Evolutionary conservation across 2,329 filamentous ascomycete species (phyloP).

Genomic region (Fusarium armeniacum): DNA sequence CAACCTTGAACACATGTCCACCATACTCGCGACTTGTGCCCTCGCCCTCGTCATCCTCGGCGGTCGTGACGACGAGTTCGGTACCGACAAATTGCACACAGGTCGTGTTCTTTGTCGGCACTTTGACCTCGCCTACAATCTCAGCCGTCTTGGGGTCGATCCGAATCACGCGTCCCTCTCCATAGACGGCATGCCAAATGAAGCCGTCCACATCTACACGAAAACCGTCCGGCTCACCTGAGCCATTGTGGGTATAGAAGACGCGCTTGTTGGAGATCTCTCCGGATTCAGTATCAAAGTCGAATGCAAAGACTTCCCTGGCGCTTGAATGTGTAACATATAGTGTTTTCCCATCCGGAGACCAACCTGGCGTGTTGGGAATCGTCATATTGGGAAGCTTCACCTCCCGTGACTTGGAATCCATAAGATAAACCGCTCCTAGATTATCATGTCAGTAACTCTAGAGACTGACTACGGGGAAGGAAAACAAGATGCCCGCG

Average conservation of each 20-base stretch:
- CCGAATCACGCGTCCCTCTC: conserved; percentile 80
- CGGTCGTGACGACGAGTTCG: conserved; percentile 83
- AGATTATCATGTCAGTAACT: conserved; percentile 34
- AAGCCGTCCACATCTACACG: conserved; percentile 86
- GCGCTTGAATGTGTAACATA: conserved; percentile 87
- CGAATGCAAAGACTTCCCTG: conserved; percentile 78
- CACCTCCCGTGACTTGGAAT: conserved; percentile 69
- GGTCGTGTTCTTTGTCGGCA: conserved; percentile 85
- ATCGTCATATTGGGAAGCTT: conserved; percentile 78
- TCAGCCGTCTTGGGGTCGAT: conserved; percentile 75
- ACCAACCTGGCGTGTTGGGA: conserved; percentile 89
- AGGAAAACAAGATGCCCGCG: neutral
- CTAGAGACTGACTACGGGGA: neutral
- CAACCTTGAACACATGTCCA: conserved; percentile 80
- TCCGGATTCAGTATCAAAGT: conserved; percentile 77
- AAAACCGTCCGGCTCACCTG: conserved; percentile 85
- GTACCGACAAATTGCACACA: conserved; percentile 85
- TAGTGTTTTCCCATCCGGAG: conserved; percentile 77
- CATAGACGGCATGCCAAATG: conserved; percentile 91
- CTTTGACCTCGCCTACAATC: conserved; percentile 78
- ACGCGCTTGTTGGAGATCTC: conserved; percentile 76
- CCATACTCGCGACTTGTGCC: conserved; percentile 73
- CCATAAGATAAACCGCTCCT: conserved; percentile 82
- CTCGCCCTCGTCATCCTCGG: conserved; percentile 75
- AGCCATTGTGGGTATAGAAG: conserved; percentile 77